Conservation (phyloP, 768 basidiomycete genomes). For the Bullera alba region DNA sequence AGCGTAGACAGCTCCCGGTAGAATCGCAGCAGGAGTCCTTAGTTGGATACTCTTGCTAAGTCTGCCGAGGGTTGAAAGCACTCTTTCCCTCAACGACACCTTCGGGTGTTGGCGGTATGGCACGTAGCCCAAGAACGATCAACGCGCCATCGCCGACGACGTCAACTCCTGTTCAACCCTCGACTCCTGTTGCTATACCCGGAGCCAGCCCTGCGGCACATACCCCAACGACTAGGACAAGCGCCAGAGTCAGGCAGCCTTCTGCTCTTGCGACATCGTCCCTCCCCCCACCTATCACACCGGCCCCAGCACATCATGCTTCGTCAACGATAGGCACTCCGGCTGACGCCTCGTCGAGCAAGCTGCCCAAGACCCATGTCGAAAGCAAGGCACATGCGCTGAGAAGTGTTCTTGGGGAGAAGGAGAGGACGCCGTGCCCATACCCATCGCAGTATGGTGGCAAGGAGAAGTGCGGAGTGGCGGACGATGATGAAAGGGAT, state of each 20-base stretch:
- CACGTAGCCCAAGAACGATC: slow-evolving; percentile 1
- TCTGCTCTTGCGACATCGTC: background rate
- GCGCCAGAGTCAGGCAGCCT: too few species aligned
- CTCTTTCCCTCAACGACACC: background rate
- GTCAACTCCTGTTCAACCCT: background rate
- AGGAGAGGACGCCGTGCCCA: slow-evolving; percentile 30
- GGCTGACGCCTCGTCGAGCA: background rate
- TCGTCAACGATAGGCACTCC: too few species aligned
- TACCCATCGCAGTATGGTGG: slow-evolving; percentile 32
- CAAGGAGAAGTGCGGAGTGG: slow-evolving; percentile 30
- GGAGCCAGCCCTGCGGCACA: background rate
- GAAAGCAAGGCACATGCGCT: slow-evolving; percentile 32
- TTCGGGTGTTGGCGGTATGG: background rate
- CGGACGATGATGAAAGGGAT: slow-evolving; percentile 37
- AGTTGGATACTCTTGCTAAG: background rate
- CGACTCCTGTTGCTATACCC: background rate
- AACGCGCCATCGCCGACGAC: background rate
- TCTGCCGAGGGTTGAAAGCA: background rate
- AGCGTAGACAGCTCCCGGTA: background rate
- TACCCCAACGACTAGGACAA: background rate
- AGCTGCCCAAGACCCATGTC: slow-evolving; percentile 1
- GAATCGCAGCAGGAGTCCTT: background rate
- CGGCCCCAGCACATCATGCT: background rate
- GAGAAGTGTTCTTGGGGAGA: slow-evolving; percentile 22
- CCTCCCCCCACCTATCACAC: background rate